A percentile compares a stretch with the other conserved stretches of the same genome.
These are phyloP conservation scores for Globisporangium megalacanthum DNA, from an alignment of 352 stramenopile genomes.

Conservation along the genomic window DNA sequence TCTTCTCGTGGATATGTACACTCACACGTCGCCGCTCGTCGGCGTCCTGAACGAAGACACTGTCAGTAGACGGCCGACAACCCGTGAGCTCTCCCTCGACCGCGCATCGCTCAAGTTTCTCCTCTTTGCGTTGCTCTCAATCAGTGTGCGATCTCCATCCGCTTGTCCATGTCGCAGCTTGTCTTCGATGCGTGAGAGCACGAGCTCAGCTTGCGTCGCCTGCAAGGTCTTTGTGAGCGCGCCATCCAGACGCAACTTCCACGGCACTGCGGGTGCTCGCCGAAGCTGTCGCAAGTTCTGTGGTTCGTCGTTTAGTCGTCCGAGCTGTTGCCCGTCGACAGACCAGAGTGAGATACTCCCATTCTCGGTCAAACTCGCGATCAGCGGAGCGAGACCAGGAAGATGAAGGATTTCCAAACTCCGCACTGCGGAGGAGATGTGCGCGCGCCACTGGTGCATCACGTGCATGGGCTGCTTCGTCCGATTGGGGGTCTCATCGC, in stretches of 20 bases:
- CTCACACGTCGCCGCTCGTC: background rate
- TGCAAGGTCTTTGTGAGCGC: background rate
- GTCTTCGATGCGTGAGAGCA: conserved; percentile 10
- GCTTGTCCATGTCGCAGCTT: background rate
- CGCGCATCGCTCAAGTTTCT: background rate
- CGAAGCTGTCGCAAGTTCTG: background rate
- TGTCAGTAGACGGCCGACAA: conserved; percentile 3
- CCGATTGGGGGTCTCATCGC: background rate
- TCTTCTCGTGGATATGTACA: background rate
- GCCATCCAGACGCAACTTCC: conserved; percentile 6
- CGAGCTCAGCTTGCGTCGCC: conserved; percentile 1
- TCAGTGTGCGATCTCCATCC: background rate
- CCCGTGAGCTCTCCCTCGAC: conserved; percentile 4
- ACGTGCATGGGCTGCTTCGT: conserved; percentile 9
- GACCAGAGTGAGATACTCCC: conserved; percentile 31
- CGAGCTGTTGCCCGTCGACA: conserved; percentile 22
- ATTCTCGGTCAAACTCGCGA: conserved; percentile 26
- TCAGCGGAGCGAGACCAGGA: conserved; percentile 7
- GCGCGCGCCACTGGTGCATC: conserved; percentile 23
- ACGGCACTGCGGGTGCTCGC: background rate
- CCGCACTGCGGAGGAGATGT: conserved; percentile 18
- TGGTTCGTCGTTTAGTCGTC: conserved; percentile 15
- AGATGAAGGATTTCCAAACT: conserved; percentile 11
- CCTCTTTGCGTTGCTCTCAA: background rate
- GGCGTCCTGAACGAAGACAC: conserved; percentile 4